A percentile compares a stretch with the other conserved stretches of the same genome.
Evolutionary conservation across 208 protist genomes (phyloP).

Genomic region (Spongospora subterranea): DNA sequence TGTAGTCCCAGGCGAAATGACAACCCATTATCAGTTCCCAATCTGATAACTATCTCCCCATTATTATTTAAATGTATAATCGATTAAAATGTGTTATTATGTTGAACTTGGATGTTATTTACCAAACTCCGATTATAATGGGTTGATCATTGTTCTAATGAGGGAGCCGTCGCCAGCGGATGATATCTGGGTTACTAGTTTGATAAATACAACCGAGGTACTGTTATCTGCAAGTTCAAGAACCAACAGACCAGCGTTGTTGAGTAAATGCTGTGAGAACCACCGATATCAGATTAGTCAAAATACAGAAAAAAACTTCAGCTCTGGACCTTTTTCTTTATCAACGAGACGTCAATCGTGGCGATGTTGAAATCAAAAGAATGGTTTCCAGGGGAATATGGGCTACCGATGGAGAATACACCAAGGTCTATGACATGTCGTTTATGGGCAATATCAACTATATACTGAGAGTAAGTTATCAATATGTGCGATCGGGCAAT

Average conservation of each 20-base stretch:
- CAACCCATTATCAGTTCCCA: slow-evolving; percentile 36
- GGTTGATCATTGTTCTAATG: slow-evolving; percentile 41
- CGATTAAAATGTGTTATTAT: neutral
- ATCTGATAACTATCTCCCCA: neutral
- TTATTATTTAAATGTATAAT: neutral
- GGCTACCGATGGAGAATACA: neutral
- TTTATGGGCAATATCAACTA: slow-evolving; percentile 47
- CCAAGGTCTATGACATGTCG: slow-evolving; percentile 19
- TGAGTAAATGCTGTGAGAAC: slow-evolving; percentile 25
- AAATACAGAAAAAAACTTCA: neutral
- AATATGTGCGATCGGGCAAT: neutral
- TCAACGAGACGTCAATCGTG: neutral
- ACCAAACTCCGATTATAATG: slow-evolving; percentile 15
- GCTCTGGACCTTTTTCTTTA: slow-evolving; percentile 13
- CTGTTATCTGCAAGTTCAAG: neutral
- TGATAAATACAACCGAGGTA: neutral
- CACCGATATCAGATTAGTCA: neutral
- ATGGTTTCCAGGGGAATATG: neutral
- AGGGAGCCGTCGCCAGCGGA: neutral
- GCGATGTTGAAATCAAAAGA: slow-evolving; percentile 1
- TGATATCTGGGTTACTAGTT: slow-evolving; percentile 17
- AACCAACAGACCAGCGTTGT: slow-evolving; percentile 8
- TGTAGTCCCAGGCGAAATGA: neutral
- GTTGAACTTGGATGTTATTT: neutral
- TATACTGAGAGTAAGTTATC: neutral